Conservation (phyloP, 495 filamentous ascomycete genomes). For the Lophium mytilinum region DNA sequence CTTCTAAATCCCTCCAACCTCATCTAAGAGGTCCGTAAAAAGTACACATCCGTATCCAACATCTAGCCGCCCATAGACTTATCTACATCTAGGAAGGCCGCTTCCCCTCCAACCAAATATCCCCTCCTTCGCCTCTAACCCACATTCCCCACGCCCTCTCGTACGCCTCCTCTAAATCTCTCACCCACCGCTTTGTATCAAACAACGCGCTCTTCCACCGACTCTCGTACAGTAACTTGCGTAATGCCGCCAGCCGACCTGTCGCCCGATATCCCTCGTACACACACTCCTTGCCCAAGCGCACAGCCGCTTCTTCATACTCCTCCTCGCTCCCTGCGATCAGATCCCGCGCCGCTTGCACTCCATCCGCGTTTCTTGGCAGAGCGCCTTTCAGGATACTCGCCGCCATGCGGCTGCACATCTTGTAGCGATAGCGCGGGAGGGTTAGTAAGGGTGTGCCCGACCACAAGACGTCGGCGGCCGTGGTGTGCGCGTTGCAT, state of each 20-base stretch:
- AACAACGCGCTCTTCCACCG: slow-evolving; percentile 82
- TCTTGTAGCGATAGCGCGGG: slow-evolving; percentile 95
- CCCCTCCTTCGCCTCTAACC: slow-evolving; percentile 79
- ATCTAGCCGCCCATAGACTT: too few relatives aligned
- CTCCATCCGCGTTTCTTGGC: slow-evolving; percentile 58
- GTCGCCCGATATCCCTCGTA: slow-evolving; percentile 41
- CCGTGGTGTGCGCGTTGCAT: slow-evolving; percentile 97
- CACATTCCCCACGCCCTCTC: slow-evolving; percentile 79
- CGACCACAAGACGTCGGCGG: slow-evolving; percentile 92
- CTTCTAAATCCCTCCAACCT: too few relatives aligned
- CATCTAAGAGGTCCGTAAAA: too few relatives aligned
- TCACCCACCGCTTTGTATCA: slow-evolving; percentile 87
- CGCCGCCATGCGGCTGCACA: slow-evolving; percentile 97
- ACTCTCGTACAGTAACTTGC: slow-evolving; percentile 70
- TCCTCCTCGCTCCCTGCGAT: slow-evolving; percentile 67
- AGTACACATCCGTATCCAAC: too few relatives aligned
- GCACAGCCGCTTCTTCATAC: slow-evolving; percentile 75
- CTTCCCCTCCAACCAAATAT: slow-evolving; percentile 55
- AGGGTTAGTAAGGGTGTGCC: slow-evolving; percentile 88
- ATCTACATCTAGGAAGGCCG: too few relatives aligned
- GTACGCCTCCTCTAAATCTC: slow-evolving; percentile 83
- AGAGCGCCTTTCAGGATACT: slow-evolving; percentile 86
- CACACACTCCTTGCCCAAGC: slow-evolving; percentile 56
- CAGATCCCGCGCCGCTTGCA: slow-evolving; percentile 61
- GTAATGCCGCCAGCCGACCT: slow-evolving; percentile 65